Base-by-base conservation (phyloP, 2,329 filamentous ascomycete species). In the Aphanocladium album region DNA sequence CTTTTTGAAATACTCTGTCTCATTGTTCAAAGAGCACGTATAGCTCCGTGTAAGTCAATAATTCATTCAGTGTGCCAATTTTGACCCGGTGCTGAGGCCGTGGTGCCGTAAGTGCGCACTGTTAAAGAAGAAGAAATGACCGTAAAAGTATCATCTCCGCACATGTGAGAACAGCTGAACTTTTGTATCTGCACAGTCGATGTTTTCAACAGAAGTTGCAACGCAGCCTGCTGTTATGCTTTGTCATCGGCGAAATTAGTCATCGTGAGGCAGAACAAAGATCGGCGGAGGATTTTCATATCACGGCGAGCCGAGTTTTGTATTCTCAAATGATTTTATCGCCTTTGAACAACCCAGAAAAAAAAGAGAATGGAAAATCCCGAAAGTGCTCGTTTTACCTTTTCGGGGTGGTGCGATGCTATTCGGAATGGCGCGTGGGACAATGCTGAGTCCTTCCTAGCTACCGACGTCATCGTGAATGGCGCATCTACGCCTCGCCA, bases 401-500 rank as follows among this genome's bases (percentile, higher is more conserved):
- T 58, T 0, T 21, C 14, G 1, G 17, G 11, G 46, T 59, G 57
- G 57, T 3, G 30, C 6, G 39, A 14, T 9, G 57, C 57, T 14
- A 21, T 52, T 9, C 23, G 23, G 7, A 41, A 27, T 5, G 2
- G 19, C 25, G 49, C 52, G 35, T 59, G 57, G 57, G 16, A 46
- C 2, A 2, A 9, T 23, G 57, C 49, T 17, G 49, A 39, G 57
- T 14, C 47, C 6, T 37, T 59, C 1, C 3, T 59, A 17, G 57
- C 57, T 4, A 12, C 5, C 57, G 49, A 53, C 33, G 39, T 59
- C 35, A 53, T 59, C 37, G 57, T 59, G 19, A 59, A 59, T 27
- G 47, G 49, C n/a, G 41, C 16, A 12, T 33, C 19, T 37, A 33
- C 30, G 25, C 6, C 47, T 14, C 19, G 37, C 5, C 25, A 25